Evolutionary conservation across 129 eudicot species (phyloP).

Genomic region (carrot (Daucus carota)): DNA sequence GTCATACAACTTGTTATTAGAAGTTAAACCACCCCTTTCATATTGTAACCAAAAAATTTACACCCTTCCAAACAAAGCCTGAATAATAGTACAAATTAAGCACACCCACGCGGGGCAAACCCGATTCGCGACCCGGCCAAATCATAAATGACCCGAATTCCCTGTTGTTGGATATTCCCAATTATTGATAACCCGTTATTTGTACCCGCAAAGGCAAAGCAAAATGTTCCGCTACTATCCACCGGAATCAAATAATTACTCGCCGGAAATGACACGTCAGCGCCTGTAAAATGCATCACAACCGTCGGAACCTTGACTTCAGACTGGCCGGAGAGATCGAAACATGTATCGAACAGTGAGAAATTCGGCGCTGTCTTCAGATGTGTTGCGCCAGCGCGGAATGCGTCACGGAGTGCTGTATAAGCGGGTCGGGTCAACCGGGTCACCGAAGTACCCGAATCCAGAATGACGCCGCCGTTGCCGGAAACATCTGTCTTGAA

Average conservation of each 20-base stretch:
- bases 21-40: neutral
- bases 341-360: constrained; percentile 87
- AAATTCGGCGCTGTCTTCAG: constrained; percentile 52
- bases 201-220: constrained; percentile 93
- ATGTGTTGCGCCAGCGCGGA: constrained; percentile 47
- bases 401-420: constrained; percentile 68
- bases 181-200: constrained; percentile 47
- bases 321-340: constrained; percentile 68
- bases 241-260: constrained; percentile 85
- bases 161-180: constrained; percentile 32
- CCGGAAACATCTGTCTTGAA: constrained; percentile 36
- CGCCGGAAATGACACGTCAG: constrained; percentile 84
- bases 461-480: constrained; percentile 64
- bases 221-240: constrained; percentile 57
- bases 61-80: neutral
- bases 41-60: neutral
- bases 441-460: constrained; percentile 93
- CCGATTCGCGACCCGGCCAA: constrained; percentile 19
- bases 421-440: constrained; percentile 81
- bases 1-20: neutral
- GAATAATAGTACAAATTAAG: neutral
- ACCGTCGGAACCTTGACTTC: constrained; percentile 94
- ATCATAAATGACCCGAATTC: constrained; percentile 23
- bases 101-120: constrained; percentile 21
- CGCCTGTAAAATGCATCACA: constrained; percentile 75